Base-by-base conservation (phyloP, 805 yeast species). In the Nadsonia fulvescens region DNA sequence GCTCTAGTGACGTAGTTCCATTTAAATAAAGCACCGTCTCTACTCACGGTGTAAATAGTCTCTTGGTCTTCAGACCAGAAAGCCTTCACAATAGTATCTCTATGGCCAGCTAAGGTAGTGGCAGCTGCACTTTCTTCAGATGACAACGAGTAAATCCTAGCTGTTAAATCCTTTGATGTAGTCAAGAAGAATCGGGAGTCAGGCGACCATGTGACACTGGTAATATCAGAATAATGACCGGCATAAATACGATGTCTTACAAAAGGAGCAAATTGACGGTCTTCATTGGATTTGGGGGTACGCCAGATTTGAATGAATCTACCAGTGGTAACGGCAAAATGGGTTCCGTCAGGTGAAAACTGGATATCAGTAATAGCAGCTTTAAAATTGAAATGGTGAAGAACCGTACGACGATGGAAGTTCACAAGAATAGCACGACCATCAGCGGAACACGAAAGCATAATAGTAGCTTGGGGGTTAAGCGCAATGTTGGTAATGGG, bases 221-320 rank as follows among this genome's bases (percentile, higher is more conserved):
- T 60, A 13, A 89, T 67, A 39, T 79, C 91, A 26, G 70, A 71
- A 46, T 70, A 82, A 54, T 89, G 98, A 18, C 98, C 98, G 1
- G 94, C 81, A 41, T 82, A 82, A 5, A 77, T 66, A 42, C 93
- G 60, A 49, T 78, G 79, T 35, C 93, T 74, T 20, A 86, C 77
- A 51, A 89, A 89, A 9, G 98, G 98, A 1, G 94, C 89, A 59
- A 89, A 89, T 46, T 82, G 93, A 33, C 93, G 63, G 42, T 81
- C 94, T 39, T 78, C 89, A 5, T 68, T 54, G 13, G 59, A 56
- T 24, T 66, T 70, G 0, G 95, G 95, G 1, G 95, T 79, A 42
- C 69, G 72, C 98, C 98, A 89, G 6, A 89, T 72, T 48, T 89
- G 95, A 10, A 86, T 56, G 28, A 76, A 74, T 37, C 92, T 56